phyloP scores from a whole-genome alignment of 768 basidiomycete species.

The Psilocybe subaeruginosa region DNA sequence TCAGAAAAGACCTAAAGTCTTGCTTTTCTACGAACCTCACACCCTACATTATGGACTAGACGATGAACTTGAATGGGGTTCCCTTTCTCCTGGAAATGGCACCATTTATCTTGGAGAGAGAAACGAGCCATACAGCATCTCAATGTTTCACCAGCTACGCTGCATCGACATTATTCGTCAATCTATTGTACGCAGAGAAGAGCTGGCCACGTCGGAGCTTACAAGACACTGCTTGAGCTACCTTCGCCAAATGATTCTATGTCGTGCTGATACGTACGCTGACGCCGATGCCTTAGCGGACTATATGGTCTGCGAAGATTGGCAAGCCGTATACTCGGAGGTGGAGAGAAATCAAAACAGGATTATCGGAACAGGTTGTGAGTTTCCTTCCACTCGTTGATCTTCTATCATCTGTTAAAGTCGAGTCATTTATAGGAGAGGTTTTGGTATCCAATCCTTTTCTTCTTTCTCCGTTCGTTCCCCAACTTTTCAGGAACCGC shows the following conservation, averaged over 20 bases:
- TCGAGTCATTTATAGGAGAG: no score
- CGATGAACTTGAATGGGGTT: slow-evolving; percentile 32
- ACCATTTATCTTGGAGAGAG: slow-evolving; percentile 27
- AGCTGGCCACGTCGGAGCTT: not conserved
- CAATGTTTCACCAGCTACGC: slow-evolving; percentile 43
- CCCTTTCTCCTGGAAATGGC: slow-evolving; percentile 22
- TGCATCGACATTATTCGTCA: slow-evolving; percentile 21
- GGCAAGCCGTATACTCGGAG: slow-evolving; percentile 4
- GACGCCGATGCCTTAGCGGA: slow-evolving; percentile 21
- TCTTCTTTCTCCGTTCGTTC: no score
- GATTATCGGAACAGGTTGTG: not conserved
- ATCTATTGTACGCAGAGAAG: not conserved
- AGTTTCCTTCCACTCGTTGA: not conserved
- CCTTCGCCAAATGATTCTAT: slow-evolving; percentile 39
- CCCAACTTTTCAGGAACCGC: no score
- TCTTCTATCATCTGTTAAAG: no score
- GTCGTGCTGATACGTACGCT: slow-evolving; percentile 39
- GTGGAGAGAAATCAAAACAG: slow-evolving; percentile 2
- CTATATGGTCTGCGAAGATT: slow-evolving; percentile 5
- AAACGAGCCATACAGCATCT: slow-evolving; percentile 32
- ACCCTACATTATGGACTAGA: slow-evolving; percentile 29
- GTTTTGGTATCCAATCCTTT: no score
- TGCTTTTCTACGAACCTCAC: slow-evolving; percentile 9
- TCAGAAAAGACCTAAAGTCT: not conserved
- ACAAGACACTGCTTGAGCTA: slow-evolving; percentile 43